A percentile compares a stretch with the other conserved stretches of the same genome.
Conservation (phyloP, 257 asterid genomes). For the Jacaranda mimosifolia region DNA sequence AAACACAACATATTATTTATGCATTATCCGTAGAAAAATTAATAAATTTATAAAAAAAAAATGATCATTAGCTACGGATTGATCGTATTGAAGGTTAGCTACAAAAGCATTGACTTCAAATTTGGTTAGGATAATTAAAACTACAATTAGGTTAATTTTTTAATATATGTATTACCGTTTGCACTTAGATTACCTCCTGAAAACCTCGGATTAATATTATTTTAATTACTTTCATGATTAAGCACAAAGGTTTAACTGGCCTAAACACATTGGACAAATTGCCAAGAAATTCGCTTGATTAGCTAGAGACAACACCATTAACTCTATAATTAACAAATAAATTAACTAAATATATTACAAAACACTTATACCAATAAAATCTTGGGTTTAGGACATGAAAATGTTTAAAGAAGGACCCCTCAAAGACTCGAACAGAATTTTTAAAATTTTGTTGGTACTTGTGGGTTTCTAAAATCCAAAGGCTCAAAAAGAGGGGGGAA, state of each 20-base stretch:
- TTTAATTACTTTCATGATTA: neutral
- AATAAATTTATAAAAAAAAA: no score
- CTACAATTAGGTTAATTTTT: neutral
- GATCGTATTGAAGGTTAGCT: no score
- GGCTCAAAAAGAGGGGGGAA: conserved; percentile 18
- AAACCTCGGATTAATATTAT: neutral
- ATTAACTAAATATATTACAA: neutral
- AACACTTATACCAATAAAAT: conserved; percentile 26
- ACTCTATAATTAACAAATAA: conserved; percentile 9
- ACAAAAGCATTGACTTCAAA: no score
- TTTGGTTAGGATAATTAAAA: no score
- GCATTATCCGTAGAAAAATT: no score
- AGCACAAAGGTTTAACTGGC: neutral
- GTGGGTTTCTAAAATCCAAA: conserved; percentile 39
- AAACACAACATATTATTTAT: no score
- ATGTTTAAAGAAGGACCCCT: neutral
- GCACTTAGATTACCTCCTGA: neutral
- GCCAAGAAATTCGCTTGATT: conserved; percentile 19
- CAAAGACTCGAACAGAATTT: conserved; percentile 1
- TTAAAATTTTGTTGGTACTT: conserved; percentile 25
- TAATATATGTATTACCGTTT: neutral
- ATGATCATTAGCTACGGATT: no score
- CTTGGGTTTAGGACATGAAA: conserved; percentile 29
- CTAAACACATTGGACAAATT: conserved; percentile 17
- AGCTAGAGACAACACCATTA: conserved; percentile 15